Evolutionary conservation across 73 alveolate genomes (phyloP).

Genomic region (Blepharisma japonicum): DNA sequence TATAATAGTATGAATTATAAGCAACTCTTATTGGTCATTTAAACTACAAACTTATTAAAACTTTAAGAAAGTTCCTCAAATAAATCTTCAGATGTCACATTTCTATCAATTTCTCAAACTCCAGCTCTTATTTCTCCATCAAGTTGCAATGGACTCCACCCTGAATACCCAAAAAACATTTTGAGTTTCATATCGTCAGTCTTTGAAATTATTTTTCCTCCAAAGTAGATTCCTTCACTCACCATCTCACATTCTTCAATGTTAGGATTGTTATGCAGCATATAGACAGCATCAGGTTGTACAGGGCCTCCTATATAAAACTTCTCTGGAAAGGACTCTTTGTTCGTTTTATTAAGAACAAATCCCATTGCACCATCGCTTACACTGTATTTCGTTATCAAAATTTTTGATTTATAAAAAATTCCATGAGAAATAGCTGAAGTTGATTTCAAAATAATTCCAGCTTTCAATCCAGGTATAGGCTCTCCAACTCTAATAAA

Average conservation of each 20-base stretch:
- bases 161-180: not conserved
- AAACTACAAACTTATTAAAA: no score
- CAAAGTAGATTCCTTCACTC: not conserved
- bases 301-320: slow-evolving; percentile 12
- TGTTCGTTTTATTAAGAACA: not conserved
- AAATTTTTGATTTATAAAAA: not conserved
- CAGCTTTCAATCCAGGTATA: not conserved
- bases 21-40: no score
- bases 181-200: not conserved
- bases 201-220: not conserved
- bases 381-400: not conserved
- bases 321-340: not conserved
- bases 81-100: not conserved
- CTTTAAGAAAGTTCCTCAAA: not conserved
- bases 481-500: slow-evolving; percentile 10
- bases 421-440: not conserved
- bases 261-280: not conserved
- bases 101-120: not conserved
- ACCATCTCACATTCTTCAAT: not conserved
- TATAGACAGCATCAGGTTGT: not conserved
- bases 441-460: not conserved
- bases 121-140: slow-evolving; percentile 12
- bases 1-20: no score
- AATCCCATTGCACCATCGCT: not conserved
- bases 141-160: not conserved